phyloP scores from a whole-genome alignment of 2,329 filamentous ascomycete species.

The Fragosphaeria purpurea region DNA sequence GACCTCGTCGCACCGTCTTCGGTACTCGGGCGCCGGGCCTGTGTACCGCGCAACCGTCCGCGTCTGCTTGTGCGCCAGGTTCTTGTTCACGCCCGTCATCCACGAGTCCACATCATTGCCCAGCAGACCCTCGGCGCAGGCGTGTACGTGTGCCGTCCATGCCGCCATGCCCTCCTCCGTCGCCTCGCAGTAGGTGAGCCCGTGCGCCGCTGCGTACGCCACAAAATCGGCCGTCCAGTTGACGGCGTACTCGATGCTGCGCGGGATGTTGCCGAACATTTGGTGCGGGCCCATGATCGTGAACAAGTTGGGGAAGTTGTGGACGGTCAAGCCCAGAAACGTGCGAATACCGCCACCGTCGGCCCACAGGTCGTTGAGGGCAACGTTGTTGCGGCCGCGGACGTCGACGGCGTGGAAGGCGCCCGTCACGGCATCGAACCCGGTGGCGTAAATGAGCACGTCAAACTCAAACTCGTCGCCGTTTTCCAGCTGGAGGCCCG shows the following conservation, averaged over 20 bases:
- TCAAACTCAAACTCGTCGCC: slow-evolving; percentile 26
- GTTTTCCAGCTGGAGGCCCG: slow-evolving; percentile 28
- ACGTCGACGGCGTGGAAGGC: slow-evolving; percentile 19
- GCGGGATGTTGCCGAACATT: slow-evolving; percentile 44
- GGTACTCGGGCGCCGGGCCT: slow-evolving; percentile 33
- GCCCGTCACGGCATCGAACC: slow-evolving; percentile 26
- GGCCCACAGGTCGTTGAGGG: slow-evolving; percentile 29
- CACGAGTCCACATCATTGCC: slow-evolving; percentile 40
- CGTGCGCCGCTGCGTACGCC: slow-evolving; percentile 20
- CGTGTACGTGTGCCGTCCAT: slow-evolving; percentile 39
- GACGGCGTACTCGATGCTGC: slow-evolving; percentile 43
- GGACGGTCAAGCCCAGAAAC: slow-evolving; percentile 14
- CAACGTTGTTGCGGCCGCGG: slow-evolving; percentile 21
- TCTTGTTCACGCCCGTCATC: slow-evolving; percentile 47
- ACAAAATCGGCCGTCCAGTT: slow-evolving; percentile 41
- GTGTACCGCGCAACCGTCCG: slow-evolving; percentile 36
- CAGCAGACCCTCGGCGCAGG: slow-evolving; percentile 33
- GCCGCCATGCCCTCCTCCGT: slow-evolving; percentile 26
- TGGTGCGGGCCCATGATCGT: slow-evolving; percentile 21
- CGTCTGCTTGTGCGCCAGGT: slow-evolving; percentile 34
- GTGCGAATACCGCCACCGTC: slow-evolving; percentile 18
- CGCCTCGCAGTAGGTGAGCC: slow-evolving; percentile 27
- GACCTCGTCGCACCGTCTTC: slow-evolving; percentile 26
- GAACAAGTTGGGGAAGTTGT: slow-evolving; percentile 13
- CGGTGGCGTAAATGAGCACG: slow-evolving; percentile 22